Evolutionary conservation across 345 rosid species (phyloP).

Genomic region (Mallotus nudiflorus): DNA sequence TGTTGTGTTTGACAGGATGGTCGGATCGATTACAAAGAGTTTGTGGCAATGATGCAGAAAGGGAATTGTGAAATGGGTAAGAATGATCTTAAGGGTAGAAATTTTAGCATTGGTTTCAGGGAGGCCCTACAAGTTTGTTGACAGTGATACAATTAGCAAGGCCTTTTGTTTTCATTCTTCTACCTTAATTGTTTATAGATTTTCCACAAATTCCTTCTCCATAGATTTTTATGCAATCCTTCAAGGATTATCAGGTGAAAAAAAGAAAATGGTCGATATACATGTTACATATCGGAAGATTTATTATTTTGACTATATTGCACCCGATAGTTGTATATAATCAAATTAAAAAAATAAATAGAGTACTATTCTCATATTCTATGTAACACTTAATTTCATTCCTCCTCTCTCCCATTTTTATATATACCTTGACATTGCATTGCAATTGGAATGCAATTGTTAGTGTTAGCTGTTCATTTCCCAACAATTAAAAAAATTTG

Average conservation of each 20-base stretch:
- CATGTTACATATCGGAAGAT: too few relatives aligned
- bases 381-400: too few relatives aligned
- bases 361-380: too few relatives aligned
- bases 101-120: slow-evolving; percentile 37
- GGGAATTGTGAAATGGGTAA: slow-evolving; percentile 39
- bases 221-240: neutral
- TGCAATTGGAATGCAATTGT: too few relatives aligned
- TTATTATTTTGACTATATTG: too few relatives aligned
- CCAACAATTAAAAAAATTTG: too few relatives aligned
- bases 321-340: neutral
- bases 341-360: neutral
- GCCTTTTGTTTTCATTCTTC: neutral
- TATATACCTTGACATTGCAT: too few relatives aligned
- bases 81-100: slow-evolving; percentile 23
- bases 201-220: too few relatives aligned
- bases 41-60: slow-evolving; percentile 69
- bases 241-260: neutral
- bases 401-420: too few relatives aligned
- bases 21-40: slow-evolving; percentile 63
- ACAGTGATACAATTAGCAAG: slow-evolving; percentile 2
- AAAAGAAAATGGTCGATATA: neutral
- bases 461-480: too few relatives aligned
- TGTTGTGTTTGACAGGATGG: slow-evolving; percentile 50
- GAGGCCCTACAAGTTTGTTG: slow-evolving; percentile 43
- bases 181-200: too few relatives aligned